phyloP scores from a whole-genome alignment of 2,329 filamentous ascomycete genomes.

The Zalaria obscura region DNA sequence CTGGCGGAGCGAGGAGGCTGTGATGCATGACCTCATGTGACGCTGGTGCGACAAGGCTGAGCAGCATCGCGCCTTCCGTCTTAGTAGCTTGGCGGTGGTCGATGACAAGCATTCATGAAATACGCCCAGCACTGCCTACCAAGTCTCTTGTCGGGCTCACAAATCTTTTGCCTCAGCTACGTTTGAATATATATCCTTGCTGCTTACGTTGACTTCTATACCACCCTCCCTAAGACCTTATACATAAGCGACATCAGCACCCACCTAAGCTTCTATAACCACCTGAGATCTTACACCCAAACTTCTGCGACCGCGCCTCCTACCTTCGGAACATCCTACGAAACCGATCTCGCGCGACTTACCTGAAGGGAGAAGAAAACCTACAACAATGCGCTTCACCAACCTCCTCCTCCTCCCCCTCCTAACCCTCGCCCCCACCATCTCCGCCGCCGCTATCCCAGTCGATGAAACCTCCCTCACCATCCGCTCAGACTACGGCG shows the following conservation, averaged over 20 bases:
- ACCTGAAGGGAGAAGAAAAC: too few relatives aligned
- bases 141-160: neutral
- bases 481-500: constrained; percentile 6
- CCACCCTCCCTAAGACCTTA: too few relatives aligned
- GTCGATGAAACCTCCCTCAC: constrained; percentile 3
- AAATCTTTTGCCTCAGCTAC: neutral
- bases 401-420: neutral
- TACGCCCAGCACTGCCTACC: neutral
- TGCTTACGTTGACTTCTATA: too few relatives aligned
- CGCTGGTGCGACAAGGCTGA: neutral
- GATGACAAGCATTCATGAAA: too few relatives aligned
- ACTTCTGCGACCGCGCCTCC: neutral
- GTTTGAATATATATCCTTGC: neutral
- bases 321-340: neutral
- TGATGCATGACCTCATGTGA: constrained; percentile 1
- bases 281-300: neutral
- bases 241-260: too few relatives aligned
- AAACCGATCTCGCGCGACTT: constrained; percentile 1
- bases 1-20: too few relatives aligned
- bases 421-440: constrained; percentile 1
- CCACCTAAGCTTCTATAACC: too few relatives aligned
- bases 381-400: too few relatives aligned
- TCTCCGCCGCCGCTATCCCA: constrained; percentile 3
- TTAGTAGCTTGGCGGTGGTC: too few relatives aligned
- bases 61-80: too few relatives aligned